Evolutionary conservation across 768 basidiomycete genomes (phyloP), one percentile per base, ranked within the genome.

Genomic region (Suillus variegatus): DNA sequence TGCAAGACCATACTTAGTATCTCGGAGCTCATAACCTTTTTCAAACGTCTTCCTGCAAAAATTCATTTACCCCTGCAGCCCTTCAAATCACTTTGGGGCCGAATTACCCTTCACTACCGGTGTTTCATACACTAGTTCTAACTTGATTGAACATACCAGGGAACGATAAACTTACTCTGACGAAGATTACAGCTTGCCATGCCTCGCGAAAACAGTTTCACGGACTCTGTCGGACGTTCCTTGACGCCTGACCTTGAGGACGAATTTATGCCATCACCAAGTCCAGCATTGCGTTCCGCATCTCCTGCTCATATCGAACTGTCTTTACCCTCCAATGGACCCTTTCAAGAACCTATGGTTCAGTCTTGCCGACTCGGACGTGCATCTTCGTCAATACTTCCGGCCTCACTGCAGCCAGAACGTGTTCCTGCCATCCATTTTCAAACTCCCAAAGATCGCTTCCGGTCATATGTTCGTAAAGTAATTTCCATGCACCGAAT

Each of bases 201-300:
- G 88, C 85, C 88, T 55, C 82, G 88, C 63, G 86, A 88, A 72
- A 88, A 89, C 76, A 88, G 87, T 75, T 83, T 88, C 77, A 82
- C 80, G 68, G 88, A 90, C 74, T 86, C 86, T 43, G 87, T 87
- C 40, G 86, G 86, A 28, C 82, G 88, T 35, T 89, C 88, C 10
- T 77, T 90, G 61, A 89, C 88, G 6, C 86, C 88, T n/a, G 87
- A 89, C 74, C 73, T 83, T 25, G 87, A 86, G 6, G 80, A 79
- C 28, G 68, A 72, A n/a, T 64, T 60, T 43, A 8, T 64, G 46
- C 46, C 54, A 58, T 61, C 41, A 32, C 52, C 9, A 18, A 20
- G 44, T 64, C 64, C 8, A 40, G 44, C 35, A 14, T n/a, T 20
- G 20, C 35, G 7, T 40, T 40, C 36, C 69, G 70, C 10, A 57